Evolutionary conservation across 1,284 basidiomycete species (phyloP).

Genomic region (Ceratobasidium papillatum): DNA sequence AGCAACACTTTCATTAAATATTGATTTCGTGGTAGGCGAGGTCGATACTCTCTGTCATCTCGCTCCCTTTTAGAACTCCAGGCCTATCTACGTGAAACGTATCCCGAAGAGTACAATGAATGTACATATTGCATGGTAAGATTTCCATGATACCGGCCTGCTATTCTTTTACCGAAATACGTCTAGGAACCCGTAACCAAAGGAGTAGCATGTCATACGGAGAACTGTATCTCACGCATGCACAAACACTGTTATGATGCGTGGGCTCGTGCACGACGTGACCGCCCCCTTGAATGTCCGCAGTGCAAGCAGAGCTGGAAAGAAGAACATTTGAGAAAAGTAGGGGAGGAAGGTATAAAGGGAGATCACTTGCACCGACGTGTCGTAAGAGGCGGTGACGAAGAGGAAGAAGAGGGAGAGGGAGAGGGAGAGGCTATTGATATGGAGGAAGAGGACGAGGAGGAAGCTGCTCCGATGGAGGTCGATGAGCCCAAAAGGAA

Average conservation of each 20-base stretch:
- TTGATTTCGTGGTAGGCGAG: conserved; percentile 57
- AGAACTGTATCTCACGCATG: conserved; percentile 70
- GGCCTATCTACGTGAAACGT: conserved; percentile 77
- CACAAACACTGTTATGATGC: conserved; percentile 72
- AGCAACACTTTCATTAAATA: not conserved
- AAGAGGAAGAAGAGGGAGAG: conserved; percentile 22
- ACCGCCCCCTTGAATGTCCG: conserved; percentile 21
- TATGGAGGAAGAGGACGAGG: conserved; percentile 41
- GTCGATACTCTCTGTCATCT: conserved; percentile 79
- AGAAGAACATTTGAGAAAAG: conserved; percentile 54
- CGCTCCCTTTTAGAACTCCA: conserved; percentile 78
- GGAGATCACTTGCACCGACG: conserved; percentile 27
- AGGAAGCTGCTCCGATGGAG: conserved; percentile 27
- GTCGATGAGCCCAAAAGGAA: conserved; percentile 14
- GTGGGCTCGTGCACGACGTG: conserved; percentile 40
- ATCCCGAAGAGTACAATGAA: conserved; percentile 69
- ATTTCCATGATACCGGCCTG: conserved; percentile 45
- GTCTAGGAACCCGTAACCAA: conserved; percentile 66
- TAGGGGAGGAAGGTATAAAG: conserved; percentile 40
- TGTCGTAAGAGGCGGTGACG: conserved; percentile 38
- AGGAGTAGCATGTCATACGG: conserved; percentile 69
- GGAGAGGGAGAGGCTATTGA: not conserved
- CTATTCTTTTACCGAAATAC: not conserved
- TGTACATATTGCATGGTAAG: conserved; percentile 81
- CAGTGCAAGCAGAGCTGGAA: conserved; percentile 30